These are phyloP conservation scores for Erythrobasidium hasegawianum DNA, from an alignment of 1,284 basidiomycete genomes.

Conservation along the genomic window DNA sequence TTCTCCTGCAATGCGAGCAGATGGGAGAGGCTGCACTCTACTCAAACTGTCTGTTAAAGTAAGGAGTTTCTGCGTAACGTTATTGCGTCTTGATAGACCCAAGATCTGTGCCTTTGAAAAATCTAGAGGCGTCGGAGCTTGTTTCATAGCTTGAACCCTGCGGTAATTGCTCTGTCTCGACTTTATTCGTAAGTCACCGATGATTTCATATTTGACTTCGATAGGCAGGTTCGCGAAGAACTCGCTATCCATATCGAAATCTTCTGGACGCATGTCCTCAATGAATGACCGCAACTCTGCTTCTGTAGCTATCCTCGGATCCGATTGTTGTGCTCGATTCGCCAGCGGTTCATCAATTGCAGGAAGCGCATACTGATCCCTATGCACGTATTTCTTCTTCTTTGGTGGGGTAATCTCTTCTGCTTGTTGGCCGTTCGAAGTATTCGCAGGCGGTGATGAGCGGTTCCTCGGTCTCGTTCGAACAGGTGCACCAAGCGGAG, in stretches of 20 bases:
- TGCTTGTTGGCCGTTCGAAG: not conserved
- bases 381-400: slow-evolving; percentile 48
- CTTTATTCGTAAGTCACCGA: slow-evolving; percentile 84
- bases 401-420: slow-evolving; percentile 18
- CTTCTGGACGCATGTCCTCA: slow-evolving; percentile 85
- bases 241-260: slow-evolving; percentile 80
- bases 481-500: slow-evolving; percentile 50
- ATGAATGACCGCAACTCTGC: slow-evolving; percentile 86
- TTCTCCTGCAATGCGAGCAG: slow-evolving; percentile 77
- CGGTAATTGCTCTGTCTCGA: slow-evolving; percentile 90
- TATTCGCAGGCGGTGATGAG: slow-evolving; percentile 35
- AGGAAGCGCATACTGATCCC: slow-evolving; percentile 48
- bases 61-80: slow-evolving; percentile 90
- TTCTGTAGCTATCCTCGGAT: slow-evolving; percentile 87
- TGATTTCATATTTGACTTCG: slow-evolving; percentile 96
- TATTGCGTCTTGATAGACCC: slow-evolving; percentile 82
- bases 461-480: slow-evolving; percentile 38
- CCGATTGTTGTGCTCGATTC: slow-evolving; percentile 56
- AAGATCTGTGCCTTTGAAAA: slow-evolving; percentile 94
- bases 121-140: slow-evolving; percentile 78
- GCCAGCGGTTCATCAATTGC: slow-evolving; percentile 41
- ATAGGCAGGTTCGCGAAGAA: slow-evolving; percentile 83
- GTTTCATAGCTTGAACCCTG: slow-evolving; percentile 83
- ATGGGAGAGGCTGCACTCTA: slow-evolving; percentile 64
- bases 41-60: slow-evolving; percentile 89